These are phyloP conservation scores for Pseudonitzschia pungens DNA, from an alignment of 108 stramenopile species.

Conservation along the genomic window DNA sequence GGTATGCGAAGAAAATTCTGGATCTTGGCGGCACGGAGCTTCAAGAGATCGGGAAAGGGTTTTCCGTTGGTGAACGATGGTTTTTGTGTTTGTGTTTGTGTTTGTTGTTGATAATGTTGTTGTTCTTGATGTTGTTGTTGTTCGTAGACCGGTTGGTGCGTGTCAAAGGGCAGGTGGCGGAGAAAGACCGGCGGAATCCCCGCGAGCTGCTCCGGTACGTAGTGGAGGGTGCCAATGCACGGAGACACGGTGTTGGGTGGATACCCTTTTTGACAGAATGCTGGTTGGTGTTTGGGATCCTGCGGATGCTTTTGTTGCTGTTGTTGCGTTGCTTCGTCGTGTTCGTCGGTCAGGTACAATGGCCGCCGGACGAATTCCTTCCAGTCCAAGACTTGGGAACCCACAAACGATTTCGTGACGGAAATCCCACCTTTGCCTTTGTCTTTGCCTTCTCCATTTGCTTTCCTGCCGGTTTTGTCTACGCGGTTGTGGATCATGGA, in stretches of 20 bases:
- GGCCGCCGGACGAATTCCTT: slow-evolving; percentile 22
- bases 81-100: too few species aligned
- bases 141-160: slow-evolving; percentile 29
- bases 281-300: not conserved
- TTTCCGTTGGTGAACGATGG: not conserved
- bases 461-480: not conserved
- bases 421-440: slow-evolving; percentile 3
- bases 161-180: slow-evolving; percentile 23
- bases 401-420: slow-evolving; percentile 34
- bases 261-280: slow-evolving; percentile 38
- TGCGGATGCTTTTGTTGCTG: not conserved
- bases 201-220: slow-evolving; percentile 19
- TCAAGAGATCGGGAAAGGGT: slow-evolving; percentile 25
- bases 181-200: slow-evolving; percentile 28
- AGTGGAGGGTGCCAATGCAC: slow-evolving; percentile 19
- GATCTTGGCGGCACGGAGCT: slow-evolving; percentile 26
- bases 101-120: too few species aligned
- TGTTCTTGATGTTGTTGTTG: not conserved
- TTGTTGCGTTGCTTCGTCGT: not conserved
- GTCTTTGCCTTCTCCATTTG: not conserved
- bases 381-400: slow-evolving; percentile 15
- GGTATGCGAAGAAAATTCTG: slow-evolving; percentile 14
- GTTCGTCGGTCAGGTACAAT: slow-evolving; percentile 2
- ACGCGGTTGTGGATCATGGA: not conserved
- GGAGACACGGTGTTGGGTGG: slow-evolving; percentile 19